Conservation (phyloP, 2,329 filamentous ascomycete genomes). For the Arthroderma sp. region DNA sequence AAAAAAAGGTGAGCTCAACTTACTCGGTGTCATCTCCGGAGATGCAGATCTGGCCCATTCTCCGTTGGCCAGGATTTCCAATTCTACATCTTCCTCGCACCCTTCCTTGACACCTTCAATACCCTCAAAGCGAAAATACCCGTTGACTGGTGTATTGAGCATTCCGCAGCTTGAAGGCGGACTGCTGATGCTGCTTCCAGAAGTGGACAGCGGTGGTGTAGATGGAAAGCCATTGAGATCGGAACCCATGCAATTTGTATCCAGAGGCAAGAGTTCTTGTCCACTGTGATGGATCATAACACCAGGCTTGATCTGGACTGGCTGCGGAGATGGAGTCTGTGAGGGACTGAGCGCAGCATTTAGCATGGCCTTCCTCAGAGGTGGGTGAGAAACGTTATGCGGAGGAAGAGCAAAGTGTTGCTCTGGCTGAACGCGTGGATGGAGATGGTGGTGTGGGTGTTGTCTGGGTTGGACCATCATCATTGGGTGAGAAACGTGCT, state of each 20-base stretch:
- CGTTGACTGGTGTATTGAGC: slow-evolving; percentile 70
- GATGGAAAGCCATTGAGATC: slow-evolving; percentile 62
- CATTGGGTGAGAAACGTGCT: slow-evolving; percentile 9
- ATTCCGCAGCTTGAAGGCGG: slow-evolving; percentile 62
- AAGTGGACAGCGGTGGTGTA: slow-evolving; percentile 74
- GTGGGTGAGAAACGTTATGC: neutral
- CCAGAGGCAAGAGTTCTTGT: slow-evolving; percentile 47
- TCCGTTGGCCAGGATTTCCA: slow-evolving; percentile 57
- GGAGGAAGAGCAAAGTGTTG: neutral
- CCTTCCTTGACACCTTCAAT: slow-evolving; percentile 56
- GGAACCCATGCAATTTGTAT: slow-evolving; percentile 56
- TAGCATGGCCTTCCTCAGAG: slow-evolving; percentile 25
- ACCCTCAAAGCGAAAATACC: slow-evolving; percentile 56
- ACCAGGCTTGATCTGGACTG: slow-evolving; percentile 60
- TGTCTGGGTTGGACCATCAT: slow-evolving; percentile 12
- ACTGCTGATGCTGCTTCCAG: slow-evolving; percentile 75
- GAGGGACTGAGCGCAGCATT: slow-evolving; percentile 57
- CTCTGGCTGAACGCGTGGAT: slow-evolving; percentile 1
- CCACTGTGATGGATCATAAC: slow-evolving; percentile 51
- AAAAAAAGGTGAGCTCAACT: slow-evolving; percentile 28
- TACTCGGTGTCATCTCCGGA: slow-evolving; percentile 83
- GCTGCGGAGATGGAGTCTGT: slow-evolving; percentile 51
- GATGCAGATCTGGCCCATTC: slow-evolving; percentile 69
- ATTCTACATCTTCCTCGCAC: slow-evolving; percentile 55
- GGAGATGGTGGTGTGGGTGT: slow-evolving; percentile 14